Percentiles rank a stretch among this genome's conserved stretches.
phyloP scores from a whole-genome alignment of 805 yeast species.

The Starmerella floricola region DNA sequence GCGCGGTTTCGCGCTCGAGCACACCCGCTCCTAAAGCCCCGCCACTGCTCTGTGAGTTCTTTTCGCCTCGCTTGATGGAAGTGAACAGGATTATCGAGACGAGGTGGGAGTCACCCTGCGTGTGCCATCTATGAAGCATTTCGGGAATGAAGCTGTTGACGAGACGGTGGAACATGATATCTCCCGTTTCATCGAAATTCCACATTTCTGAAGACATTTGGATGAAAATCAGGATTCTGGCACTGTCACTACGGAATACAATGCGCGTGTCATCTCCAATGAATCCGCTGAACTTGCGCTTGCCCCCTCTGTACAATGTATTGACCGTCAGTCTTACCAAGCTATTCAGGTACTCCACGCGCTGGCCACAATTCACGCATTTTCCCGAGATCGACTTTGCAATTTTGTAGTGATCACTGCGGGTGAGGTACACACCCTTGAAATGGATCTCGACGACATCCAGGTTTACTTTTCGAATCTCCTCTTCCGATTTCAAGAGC shows the following conservation, averaged over 20 bases:
- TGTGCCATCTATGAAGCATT: conserved; percentile 77
- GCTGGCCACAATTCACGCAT: conserved; percentile 58
- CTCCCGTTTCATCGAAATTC: conserved; percentile 95
- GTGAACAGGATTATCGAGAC: conserved; percentile 83
- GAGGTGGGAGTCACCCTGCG: conserved; percentile 75
- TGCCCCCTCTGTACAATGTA: conserved; percentile 54
- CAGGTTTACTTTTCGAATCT: conserved; percentile 36
- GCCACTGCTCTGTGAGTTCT: too few species aligned
- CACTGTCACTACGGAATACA: conserved; percentile 83
- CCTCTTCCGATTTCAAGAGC: conserved; percentile 28
- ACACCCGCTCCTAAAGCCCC: conserved; percentile 6
- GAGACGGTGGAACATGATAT: conserved; percentile 80
- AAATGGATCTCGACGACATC: conserved; percentile 74
- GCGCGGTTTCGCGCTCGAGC: conserved; percentile 69
- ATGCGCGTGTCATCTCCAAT: conserved; percentile 61
- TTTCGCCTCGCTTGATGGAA: background rate
- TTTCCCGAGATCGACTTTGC: conserved; percentile 47
- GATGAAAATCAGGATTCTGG: conserved; percentile 66
- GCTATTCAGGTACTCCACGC: conserved; percentile 46
- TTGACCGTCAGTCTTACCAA: conserved; percentile 52
- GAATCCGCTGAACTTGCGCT: conserved; percentile 60
- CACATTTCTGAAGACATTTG: conserved; percentile 95
- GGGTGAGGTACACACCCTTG: conserved; percentile 64
- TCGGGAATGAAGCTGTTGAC: conserved; percentile 87
- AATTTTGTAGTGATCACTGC: conserved; percentile 90